Conservation (phyloP, 1,284 basidiomycete species). For the Caloboletus firmus region DNA sequence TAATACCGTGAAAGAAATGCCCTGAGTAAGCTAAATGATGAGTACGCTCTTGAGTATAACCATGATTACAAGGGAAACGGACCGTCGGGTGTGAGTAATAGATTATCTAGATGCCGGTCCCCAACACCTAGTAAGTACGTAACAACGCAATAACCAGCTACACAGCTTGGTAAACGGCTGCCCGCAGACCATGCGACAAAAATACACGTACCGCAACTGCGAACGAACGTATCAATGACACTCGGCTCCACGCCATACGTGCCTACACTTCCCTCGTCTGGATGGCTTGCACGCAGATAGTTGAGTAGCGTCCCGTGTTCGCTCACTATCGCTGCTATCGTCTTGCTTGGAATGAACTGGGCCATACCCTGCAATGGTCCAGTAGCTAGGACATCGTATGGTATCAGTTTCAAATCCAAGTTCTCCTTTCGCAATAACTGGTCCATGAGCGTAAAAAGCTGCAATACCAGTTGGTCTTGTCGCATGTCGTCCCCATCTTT, state of each 20-base stretch:
- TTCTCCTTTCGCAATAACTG: slow-evolving; percentile 92
- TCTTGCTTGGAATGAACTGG: slow-evolving; percentile 95
- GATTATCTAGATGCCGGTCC: slow-evolving; percentile 95
- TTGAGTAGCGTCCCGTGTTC: slow-evolving; percentile 91
- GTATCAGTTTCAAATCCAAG: slow-evolving; percentile 88
- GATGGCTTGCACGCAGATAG: slow-evolving; percentile 82
- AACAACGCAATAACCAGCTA: slow-evolving; percentile 97
- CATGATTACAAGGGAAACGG: slow-evolving; percentile 36
- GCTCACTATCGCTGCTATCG: slow-evolving; percentile 89
- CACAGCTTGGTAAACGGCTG: slow-evolving; percentile 10
- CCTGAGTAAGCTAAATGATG: slow-evolving; percentile 39
- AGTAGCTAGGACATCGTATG: slow-evolving; percentile 94
- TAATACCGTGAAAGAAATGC: slow-evolving; percentile 81
- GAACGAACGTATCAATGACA: slow-evolving; percentile 94
- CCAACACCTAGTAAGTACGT: slow-evolving; percentile 97
- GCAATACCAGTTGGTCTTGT: slow-evolving; percentile 96
- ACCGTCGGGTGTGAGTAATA: slow-evolving; percentile 92
- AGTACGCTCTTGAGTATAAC: neutral
- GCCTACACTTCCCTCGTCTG: slow-evolving; percentile 89
- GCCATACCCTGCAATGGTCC: slow-evolving; percentile 93
- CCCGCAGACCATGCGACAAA: neutral
- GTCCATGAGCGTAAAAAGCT: slow-evolving; percentile 98
- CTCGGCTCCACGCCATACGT: slow-evolving; percentile 90
- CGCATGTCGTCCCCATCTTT: slow-evolving; percentile 99
- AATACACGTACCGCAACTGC: slow-evolving; percentile 84